Percentiles rank a stretch among this genome's conserved stretches.
These are phyloP conservation scores for Morella rubra DNA, from an alignment of 306 rosid species.

Conservation along the genomic window DNA sequence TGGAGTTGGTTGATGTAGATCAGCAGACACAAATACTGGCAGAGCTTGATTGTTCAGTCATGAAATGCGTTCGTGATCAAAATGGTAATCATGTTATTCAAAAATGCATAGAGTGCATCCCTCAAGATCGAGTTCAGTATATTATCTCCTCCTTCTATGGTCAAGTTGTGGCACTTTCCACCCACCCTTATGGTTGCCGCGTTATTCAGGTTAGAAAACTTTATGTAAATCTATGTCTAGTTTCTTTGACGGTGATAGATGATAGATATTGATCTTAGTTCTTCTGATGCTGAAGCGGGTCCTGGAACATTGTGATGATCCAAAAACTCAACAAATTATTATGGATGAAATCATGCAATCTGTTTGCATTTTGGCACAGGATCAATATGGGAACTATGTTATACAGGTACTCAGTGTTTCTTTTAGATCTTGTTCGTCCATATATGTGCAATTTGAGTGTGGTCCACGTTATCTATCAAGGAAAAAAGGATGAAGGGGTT, in stretches of 20 bases:
- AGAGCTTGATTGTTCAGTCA: constrained; percentile 82
- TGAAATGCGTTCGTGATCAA: constrained; percentile 95
- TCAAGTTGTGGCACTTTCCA: constrained; percentile 87
- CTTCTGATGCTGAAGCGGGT: constrained; percentile 70
- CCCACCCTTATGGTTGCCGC: constrained; percentile 98
- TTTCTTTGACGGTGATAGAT: constrained; percentile 13
- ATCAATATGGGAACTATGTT: constrained; percentile 97
- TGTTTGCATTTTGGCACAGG: constrained; percentile 84
- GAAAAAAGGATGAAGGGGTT: neutral
- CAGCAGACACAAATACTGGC: constrained; percentile 85
- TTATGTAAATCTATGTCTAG: neutral
- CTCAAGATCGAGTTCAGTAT: constrained; percentile 86
- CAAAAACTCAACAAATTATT: constrained; percentile 67
- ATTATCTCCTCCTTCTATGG: constrained; percentile 88
- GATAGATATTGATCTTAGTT: constrained; percentile 30
- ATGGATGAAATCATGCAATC: constrained; percentile 97
- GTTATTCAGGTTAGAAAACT: constrained; percentile 80
- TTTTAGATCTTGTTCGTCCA: constrained; percentile 10
- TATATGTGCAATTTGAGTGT: constrained; percentile 5
- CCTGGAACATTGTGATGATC: constrained; percentile 83
- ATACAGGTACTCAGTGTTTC: constrained; percentile 65
- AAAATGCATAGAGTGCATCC: constrained; percentile 87
- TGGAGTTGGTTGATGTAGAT: constrained; percentile 82
- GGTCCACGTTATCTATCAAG: neutral
- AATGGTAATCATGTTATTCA: constrained; percentile 97